A percentile compares a stretch with the other conserved stretches of the same genome.
phyloP scores from a whole-genome alignment of 2,329 filamentous ascomycete species.

The Aspergillus japonicus region DNA sequence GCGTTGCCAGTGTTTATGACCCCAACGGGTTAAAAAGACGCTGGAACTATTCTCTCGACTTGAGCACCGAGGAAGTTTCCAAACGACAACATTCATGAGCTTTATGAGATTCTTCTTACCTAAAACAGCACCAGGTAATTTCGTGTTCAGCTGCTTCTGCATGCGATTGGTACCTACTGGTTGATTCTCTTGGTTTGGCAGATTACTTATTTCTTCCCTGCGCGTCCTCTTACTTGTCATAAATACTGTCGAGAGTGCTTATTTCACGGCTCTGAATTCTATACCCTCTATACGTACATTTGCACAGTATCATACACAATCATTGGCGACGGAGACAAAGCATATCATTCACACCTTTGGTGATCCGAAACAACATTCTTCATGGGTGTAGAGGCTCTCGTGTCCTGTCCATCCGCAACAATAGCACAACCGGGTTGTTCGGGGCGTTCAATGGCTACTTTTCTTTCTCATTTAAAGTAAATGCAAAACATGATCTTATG shows the following conservation, averaged over 20 bases:
- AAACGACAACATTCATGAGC: slow-evolving; percentile 35
- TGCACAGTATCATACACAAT: not conserved
- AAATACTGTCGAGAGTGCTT: not conserved
- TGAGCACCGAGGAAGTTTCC: slow-evolving; percentile 27
- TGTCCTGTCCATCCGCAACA: not conserved
- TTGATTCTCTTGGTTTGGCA: not conserved
- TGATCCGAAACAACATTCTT: not conserved
- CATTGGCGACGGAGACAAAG: not conserved
- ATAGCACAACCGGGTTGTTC: too few species aligned
- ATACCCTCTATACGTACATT: not conserved
- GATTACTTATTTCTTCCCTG: not conserved
- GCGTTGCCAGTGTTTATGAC: slow-evolving; percentile 49
- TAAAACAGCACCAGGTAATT: not conserved
- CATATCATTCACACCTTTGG: not conserved
- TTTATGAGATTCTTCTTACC: not conserved
- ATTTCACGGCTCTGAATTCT: not conserved
- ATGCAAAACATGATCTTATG: too few species aligned
- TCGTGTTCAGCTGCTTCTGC: not conserved
- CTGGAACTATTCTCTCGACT: slow-evolving; percentile 42
- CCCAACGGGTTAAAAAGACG: slow-evolving; percentile 46
- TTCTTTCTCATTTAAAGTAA: too few species aligned
- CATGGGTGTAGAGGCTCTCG: not conserved
- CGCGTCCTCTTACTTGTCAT: not conserved
- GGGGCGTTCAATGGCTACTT: too few species aligned
- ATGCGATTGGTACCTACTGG: not conserved